phyloP scores from a whole-genome alignment of 345 rosid species.

The Gossypium sturtianum region DNA sequence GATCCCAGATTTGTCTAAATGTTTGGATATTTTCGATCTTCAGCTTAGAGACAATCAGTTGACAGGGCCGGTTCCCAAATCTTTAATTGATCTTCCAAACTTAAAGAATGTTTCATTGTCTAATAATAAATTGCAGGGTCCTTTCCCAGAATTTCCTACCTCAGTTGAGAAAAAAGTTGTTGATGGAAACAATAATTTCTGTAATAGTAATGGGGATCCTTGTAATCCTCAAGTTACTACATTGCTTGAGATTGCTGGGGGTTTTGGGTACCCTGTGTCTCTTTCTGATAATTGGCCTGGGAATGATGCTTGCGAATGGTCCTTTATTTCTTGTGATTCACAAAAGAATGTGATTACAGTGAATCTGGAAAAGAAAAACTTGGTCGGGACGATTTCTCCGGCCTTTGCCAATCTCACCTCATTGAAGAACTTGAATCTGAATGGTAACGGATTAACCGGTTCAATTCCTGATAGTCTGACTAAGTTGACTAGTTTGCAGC shows the following conservation, averaged over 20 bases:
- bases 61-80: slow-evolving; percentile 55
- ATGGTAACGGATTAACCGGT: slow-evolving; percentile 56
- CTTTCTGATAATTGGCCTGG: slow-evolving; percentile 70
- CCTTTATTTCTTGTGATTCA: slow-evolving; percentile 47
- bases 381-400: slow-evolving; percentile 58
- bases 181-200: slow-evolving; percentile 41
- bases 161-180: slow-evolving; percentile 18
- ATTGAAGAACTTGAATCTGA: slow-evolving; percentile 45
- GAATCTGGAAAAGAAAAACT: slow-evolving; percentile 41
- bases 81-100: slow-evolving; percentile 30
- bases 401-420: slow-evolving; percentile 47
- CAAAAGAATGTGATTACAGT: slow-evolving; percentile 31
- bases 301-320: slow-evolving; percentile 63
- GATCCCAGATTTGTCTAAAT: slow-evolving; percentile 65
- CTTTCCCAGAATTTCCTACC: slow-evolving; percentile 35
- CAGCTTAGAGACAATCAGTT: slow-evolving; percentile 69
- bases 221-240: slow-evolving; percentile 58
- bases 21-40: slow-evolving; percentile 46
- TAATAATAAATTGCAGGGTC: slow-evolving; percentile 77
- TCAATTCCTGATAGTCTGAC: slow-evolving; percentile 55
- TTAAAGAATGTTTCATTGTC: slow-evolving; percentile 43
- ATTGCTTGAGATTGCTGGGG: slow-evolving; percentile 58
- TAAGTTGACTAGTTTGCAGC: slow-evolving; percentile 34
- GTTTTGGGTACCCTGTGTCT: slow-evolving; percentile 52
- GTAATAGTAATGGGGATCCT: slow-evolving; percentile 26